Evolutionary conservation across 352 stramenopile species (phyloP).

Genomic region (Phytophthora pisi): DNA sequence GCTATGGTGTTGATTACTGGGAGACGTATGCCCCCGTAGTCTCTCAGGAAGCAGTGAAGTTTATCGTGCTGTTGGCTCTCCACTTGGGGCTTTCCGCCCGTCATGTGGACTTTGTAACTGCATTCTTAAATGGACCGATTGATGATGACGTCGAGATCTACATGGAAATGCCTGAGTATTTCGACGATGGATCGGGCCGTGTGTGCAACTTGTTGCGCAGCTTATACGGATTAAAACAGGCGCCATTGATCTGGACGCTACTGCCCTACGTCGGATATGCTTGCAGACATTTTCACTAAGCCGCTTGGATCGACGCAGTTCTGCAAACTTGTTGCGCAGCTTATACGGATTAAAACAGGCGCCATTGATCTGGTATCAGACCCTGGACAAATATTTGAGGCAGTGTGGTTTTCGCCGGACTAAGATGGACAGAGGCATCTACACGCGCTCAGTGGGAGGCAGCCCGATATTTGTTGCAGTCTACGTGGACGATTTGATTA

Average conservation of each 20-base stretch:
- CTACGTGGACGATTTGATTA: slow-evolving; percentile 17
- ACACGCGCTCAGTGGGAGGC: slow-evolving; percentile 7
- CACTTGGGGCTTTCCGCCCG: no score
- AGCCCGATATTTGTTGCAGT: slow-evolving; percentile 11
- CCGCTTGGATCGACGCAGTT: no score
- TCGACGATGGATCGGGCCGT: slow-evolving; percentile 2
- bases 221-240: background rate
- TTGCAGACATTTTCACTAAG: no score
- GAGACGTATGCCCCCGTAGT: slow-evolving; percentile 15
- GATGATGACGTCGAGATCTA: slow-evolving; percentile 8
- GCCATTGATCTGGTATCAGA: slow-evolving; percentile 9
- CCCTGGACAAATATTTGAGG: slow-evolving; percentile 12
- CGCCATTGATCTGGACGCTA: slow-evolving; percentile 6
- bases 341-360: background rate
- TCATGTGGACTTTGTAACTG: no score
- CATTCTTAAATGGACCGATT: slow-evolving; percentile 7
- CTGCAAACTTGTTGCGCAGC: no score
- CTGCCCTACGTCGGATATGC: no score
- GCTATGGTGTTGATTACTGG: slow-evolving; percentile 1
- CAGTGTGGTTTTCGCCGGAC: background rate
- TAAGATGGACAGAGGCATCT: slow-evolving; percentile 15
- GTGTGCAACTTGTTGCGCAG: no score
- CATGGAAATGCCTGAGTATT: slow-evolving; percentile 18
- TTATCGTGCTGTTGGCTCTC: background rate
- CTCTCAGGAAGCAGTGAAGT: background rate